Percentiles rank a stretch among this genome's conserved stretches.
phyloP scores from a whole-genome alignment of 2,329 filamentous ascomycete genomes.

The Monosporascus sp. region DNA sequence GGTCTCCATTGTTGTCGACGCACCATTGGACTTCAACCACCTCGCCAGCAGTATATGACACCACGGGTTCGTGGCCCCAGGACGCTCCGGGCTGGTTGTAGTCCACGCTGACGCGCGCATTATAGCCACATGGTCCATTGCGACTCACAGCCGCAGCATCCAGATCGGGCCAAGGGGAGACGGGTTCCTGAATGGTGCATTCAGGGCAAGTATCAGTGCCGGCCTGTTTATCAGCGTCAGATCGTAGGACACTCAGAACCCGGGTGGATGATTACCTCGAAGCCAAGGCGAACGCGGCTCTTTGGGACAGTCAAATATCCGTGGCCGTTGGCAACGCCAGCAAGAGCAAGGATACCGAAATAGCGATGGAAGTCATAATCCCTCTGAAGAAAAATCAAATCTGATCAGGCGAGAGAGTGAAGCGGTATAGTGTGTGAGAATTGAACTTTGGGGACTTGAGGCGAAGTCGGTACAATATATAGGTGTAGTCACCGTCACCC shows the following conservation, averaged over 20 bases:
- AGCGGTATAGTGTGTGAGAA: not conserved
- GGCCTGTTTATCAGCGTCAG: conserved; percentile 25
- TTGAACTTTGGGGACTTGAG: not conserved
- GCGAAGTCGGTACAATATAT: not conserved
- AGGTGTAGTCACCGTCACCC: not conserved
- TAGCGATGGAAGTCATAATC: not conserved
- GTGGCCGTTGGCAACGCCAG: conserved; percentile 30
- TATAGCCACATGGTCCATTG: conserved; percentile 49
- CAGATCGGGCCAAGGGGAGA: conserved; percentile 44
- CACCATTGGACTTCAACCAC: conserved; percentile 49
- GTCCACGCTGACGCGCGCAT: conserved; percentile 46
- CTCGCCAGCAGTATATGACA: conserved; percentile 40
- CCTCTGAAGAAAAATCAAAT: not conserved
- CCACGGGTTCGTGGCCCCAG: conserved; percentile 40
- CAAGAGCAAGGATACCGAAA: conserved; percentile 4
- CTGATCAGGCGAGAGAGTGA: not conserved
- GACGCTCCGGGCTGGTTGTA: conserved; percentile 41
- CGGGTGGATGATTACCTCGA: conserved; percentile 27
- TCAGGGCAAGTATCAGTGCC: conserved; percentile 48
- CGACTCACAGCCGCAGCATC: conserved; percentile 39
- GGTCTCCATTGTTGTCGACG: conserved; percentile 51
- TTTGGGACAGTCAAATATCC: conserved; percentile 39
- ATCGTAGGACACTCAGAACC: conserved; percentile 2
- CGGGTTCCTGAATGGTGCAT: conserved; percentile 50
- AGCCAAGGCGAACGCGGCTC: conserved; percentile 39